These are phyloP conservation scores for Veloboletus limbatus DNA, from an alignment of 1,284 basidiomycete species.

Conservation along the genomic window DNA sequence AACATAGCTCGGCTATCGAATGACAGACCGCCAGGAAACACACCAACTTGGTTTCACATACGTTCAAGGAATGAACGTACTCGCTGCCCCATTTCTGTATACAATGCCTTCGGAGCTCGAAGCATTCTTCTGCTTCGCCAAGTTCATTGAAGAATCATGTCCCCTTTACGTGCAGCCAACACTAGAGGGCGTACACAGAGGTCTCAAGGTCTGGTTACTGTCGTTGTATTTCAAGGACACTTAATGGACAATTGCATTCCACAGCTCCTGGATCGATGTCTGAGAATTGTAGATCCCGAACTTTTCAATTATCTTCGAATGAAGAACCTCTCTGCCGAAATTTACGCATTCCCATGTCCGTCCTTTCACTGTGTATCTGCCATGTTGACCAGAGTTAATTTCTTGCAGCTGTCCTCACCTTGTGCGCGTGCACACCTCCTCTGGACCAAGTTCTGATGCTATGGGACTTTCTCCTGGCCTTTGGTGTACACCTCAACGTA, in stretches of 20 bases:
- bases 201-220: slow-evolving; percentile 69
- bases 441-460: slow-evolving; percentile 90
- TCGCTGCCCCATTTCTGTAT: slow-evolving; percentile 95
- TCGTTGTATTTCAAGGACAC: background rate
- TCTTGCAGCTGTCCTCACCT: slow-evolving; percentile 80
- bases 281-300: slow-evolving; percentile 87
- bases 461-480: slow-evolving; percentile 97
- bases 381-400: slow-evolving; percentile 3
- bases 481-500: slow-evolving; percentile 94
- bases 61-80: slow-evolving; percentile 98
- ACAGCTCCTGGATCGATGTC: slow-evolving; percentile 87
- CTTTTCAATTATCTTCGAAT: slow-evolving; percentile 79
- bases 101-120: slow-evolving; percentile 95
- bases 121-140: slow-evolving; percentile 93
- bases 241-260: background rate
- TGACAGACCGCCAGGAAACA: slow-evolving; percentile 64
- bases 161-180: slow-evolving; percentile 96
- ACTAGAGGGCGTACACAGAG: slow-evolving; percentile 90
- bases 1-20: slow-evolving; percentile 1
- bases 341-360: slow-evolving; percentile 96
- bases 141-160: slow-evolving; percentile 91
- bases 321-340: slow-evolving; percentile 95
- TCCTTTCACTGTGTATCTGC: slow-evolving; percentile 15
- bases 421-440: slow-evolving; percentile 96
- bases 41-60: slow-evolving; percentile 85